These are phyloP conservation scores for Talaromyces sp. DNA, from an alignment of 2,329 filamentous ascomycete genomes.

Conservation along the genomic window DNA sequence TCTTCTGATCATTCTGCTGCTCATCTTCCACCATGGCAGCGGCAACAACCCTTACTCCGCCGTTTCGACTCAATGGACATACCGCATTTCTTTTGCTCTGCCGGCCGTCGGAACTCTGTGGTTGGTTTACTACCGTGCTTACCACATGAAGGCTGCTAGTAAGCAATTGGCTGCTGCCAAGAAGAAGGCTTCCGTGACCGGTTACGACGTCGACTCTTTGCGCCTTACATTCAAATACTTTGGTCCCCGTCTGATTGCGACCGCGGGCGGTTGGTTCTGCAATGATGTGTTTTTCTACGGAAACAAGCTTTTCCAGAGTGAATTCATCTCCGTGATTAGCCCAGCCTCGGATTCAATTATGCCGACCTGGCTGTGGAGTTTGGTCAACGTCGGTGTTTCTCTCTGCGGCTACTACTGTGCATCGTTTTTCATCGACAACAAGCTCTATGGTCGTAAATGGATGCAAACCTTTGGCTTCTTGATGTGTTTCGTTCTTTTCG, in stretches of 20 bases:
- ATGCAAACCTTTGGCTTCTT: conserved; percentile 96
- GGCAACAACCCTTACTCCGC: conserved; percentile 77
- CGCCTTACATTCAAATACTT: conserved; percentile 79
- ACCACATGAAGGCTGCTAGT: conserved; percentile 87
- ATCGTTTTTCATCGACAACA: conserved; percentile 89
- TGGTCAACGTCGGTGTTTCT: conserved; percentile 86
- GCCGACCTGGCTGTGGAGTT: conserved; percentile 87
- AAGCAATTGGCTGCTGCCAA: conserved; percentile 82
- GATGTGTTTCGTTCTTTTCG: conserved; percentile 90
- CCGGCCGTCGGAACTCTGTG: conserved; percentile 88
- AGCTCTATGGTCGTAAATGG: conserved; percentile 91
- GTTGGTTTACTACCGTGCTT: conserved; percentile 95
- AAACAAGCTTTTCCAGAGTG: conserved; percentile 93
- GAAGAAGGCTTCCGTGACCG: conserved; percentile 83
- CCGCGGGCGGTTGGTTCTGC: conserved; percentile 87
- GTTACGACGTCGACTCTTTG: conserved; percentile 87
- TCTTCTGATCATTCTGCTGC: conserved; percentile 79
- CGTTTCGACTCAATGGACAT: conserved; percentile 82
- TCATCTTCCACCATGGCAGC: conserved; percentile 82
- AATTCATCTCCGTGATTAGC: conserved; percentile 84
- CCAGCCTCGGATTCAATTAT: conserved; percentile 72
- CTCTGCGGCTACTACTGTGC: conserved; percentile 88
- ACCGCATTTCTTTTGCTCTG: conserved; percentile 88
- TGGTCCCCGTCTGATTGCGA: conserved; percentile 81
- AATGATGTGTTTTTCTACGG: conserved; percentile 99